Base-by-base conservation (phyloP, 805 yeast genomes). In the Candida easanensis region DNA sequence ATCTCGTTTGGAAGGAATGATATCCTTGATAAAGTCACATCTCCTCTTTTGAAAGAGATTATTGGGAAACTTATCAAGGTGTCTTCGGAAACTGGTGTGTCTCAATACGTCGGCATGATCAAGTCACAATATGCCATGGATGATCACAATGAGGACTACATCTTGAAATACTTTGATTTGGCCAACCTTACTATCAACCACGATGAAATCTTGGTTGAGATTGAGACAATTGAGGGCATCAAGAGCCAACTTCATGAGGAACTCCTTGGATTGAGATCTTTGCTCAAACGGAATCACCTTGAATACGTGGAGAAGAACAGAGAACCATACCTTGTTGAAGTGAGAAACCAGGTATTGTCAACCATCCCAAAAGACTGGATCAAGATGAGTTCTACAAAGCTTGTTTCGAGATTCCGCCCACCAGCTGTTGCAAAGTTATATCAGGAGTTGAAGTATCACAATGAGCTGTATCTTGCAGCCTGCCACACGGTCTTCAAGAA, bases 311-410 rank as follows among this genome's bases (percentile, higher is more conserved):
- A 80, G 13, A 79, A 76, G 42, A 71, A 76, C 39, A 82, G 79
- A 40, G 85, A 83, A 17, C 83, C 88, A 2, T 85, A 82, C 56
- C 65, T 90, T 37, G 73, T 93, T 18, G 97, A 90, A 54, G 81
- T 91, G 0, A 67, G 88, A 34, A 80, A 81, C 48, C 63, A 74
- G 11, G 68, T 74, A 2, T 15, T 51, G 4, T 76, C 75, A 33
- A 62, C 65, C 1, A 62, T 90, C 2, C 98, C 98, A 0, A 53
- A 66, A 2, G 79, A 77, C 39, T 91, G 97, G 96, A 64, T 83
- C 11, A 84, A 87, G 52, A 76, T 86, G 21, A 84, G 77, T 53
- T 84, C 84, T 8, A 76, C 95, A 36, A 69, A 79, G 48, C 61
- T 79, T 2, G 81, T 88, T 1, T 76, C 88, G 2, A 66, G 98